These are phyloP conservation scores for Lecanicillium sp. DNA, from an alignment of 2,329 filamentous ascomycete species.

Conservation along the genomic window DNA sequence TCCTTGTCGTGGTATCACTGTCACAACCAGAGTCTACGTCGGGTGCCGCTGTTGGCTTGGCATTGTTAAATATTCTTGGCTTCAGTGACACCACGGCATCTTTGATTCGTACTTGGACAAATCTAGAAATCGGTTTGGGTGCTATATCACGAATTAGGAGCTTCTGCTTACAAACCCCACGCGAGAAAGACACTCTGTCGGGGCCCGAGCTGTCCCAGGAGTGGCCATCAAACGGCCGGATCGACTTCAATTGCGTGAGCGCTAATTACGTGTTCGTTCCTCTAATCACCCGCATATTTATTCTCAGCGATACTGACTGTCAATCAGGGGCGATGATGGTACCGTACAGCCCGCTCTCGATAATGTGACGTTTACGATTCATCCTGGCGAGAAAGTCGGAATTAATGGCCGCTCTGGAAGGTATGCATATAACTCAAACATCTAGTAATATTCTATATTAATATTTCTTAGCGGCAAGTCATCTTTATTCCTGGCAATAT, in stretches of 20 bases:
- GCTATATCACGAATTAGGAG: not conserved
- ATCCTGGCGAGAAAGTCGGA: not conserved
- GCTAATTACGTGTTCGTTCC: not conserved
- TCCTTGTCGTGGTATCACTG: constrained; percentile 5
- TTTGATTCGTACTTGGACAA: not conserved
- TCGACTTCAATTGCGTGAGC: not conserved
- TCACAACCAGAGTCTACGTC: not conserved
- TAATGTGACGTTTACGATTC: not conserved
- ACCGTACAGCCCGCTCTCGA: not conserved
- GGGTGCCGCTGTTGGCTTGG: not conserved
- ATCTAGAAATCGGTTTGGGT: not conserved
- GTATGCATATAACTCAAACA: not conserved
- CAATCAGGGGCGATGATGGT: not conserved
- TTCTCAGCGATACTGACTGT: not conserved
- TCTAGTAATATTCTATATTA: not conserved
- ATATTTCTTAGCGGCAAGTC: constrained; percentile 1
- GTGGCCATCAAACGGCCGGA: not conserved
- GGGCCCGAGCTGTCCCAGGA: not conserved
- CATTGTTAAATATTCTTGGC: not conserved
- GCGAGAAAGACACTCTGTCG: not conserved
- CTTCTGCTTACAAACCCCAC: not conserved
- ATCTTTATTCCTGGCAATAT: not conserved
- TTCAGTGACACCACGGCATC: not conserved
- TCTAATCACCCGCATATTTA: not conserved
- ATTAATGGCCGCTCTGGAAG: constrained; percentile 6